Conservation (phyloP, 768 basidiomycete genomes). For the Lactarius evosmus region DNA sequence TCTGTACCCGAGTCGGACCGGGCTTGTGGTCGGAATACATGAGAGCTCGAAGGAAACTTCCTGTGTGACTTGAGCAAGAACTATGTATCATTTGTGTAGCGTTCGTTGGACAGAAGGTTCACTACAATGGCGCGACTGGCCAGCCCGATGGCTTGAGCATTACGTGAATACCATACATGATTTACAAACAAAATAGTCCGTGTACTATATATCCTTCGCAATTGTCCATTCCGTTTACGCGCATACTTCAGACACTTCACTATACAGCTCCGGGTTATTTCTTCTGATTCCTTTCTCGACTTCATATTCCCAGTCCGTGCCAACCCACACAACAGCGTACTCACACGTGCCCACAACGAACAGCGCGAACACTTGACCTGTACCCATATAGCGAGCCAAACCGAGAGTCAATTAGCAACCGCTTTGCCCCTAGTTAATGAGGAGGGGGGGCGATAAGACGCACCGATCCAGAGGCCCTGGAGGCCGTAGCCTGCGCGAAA, state of each 20-base stretch:
- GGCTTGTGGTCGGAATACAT: slow-evolving; percentile 13
- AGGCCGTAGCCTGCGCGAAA: slow-evolving; percentile 45
- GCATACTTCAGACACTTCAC: slow-evolving; percentile 9
- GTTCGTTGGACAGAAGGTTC: too few relatives aligned
- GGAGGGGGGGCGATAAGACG: not conserved
- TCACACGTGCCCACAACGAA: slow-evolving; percentile 70
- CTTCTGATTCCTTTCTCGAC: slow-evolving; percentile 40
- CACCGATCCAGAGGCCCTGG: slow-evolving; percentile 52
- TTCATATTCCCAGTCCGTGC: slow-evolving; percentile 49
- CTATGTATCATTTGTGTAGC: too few relatives aligned
- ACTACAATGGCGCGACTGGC: too few relatives aligned
- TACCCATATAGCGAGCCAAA: slow-evolving; percentile 7
- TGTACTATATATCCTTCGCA: not conserved
- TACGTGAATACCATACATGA: not conserved
- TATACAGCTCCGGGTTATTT: slow-evolving; percentile 29
- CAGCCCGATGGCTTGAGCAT: too few relatives aligned
- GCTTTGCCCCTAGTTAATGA: too few relatives aligned
- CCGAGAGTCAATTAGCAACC: slow-evolving; percentile 22
- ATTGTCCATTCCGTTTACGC: not conserved
- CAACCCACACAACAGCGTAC: slow-evolving; percentile 56
- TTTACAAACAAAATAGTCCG: not conserved
- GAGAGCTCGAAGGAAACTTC: slow-evolving; percentile 1
- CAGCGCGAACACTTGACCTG: slow-evolving; percentile 70
- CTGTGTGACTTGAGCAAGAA: not conserved
- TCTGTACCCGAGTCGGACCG: slow-evolving; percentile 2